Evolutionary conservation across 179 eudicot species (phyloP), one percentile per base, ranked within the genome.

Genomic region (Patellifolia procumbens): DNA sequence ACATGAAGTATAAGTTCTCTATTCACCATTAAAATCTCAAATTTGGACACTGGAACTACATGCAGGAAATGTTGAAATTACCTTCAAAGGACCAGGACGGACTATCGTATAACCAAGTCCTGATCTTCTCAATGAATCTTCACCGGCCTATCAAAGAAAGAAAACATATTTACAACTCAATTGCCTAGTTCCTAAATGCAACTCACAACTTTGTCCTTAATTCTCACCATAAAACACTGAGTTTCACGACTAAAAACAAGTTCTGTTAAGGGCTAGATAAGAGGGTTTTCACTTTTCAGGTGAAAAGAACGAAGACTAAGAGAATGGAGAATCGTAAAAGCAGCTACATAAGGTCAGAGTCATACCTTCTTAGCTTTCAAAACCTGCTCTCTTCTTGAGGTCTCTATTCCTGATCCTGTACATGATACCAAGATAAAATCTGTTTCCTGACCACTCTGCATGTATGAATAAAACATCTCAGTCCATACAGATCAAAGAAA

Each of bases 381-480:
- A 76, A 92, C 98, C 80, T 94, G 98, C 76, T 92, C 98, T 83
- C 97, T 85, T 84, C 98, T 85, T 24, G 83, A 70, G 48, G 82
- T 74, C 73, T 92, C 97, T 77, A 94, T 80, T 75, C 97, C 98
- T 37, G 88, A 85, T 79, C 98, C 98, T 31, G 98, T 86, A 85
- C 98, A 94, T 45, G 98, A 94, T 67, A 94, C 97, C 78, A 94
- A 85, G 80, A 94, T 88, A 79, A 94, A 91, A 80, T 94, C 98
- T 71, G 98, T 94, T 86, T 94, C 98, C 88, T 91, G 97, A 73
- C 97, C 98, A 68, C 90, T 89, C 98, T 94, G 91, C 76, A 88
- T 78, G 17, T 48, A 82, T 28, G n/a, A 6, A 78, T 61, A 68
- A 48, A 45, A 60, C 51, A 28, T 7, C 37, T 73, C 20, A 67